Conservation (phyloP, 2,329 filamentous ascomycete genomes). For the Penicillium psychrosexuale region DNA sequence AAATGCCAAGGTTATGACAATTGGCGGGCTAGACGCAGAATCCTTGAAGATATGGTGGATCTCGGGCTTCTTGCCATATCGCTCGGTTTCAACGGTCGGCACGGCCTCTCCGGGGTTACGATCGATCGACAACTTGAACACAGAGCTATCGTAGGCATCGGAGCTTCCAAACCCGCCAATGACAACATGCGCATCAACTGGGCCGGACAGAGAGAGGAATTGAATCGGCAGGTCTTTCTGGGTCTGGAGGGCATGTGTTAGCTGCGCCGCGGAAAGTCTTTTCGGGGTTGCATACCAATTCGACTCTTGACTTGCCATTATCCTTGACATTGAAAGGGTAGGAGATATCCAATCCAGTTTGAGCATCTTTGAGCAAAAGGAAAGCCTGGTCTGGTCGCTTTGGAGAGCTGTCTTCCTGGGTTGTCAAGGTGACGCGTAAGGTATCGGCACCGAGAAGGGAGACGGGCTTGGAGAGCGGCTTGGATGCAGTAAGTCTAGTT, state of each 20-base stretch:
- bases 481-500: conserved; percentile 57
- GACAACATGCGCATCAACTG: conserved; percentile 75
- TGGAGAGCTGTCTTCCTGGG: conserved; percentile 71
- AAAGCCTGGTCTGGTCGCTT: conserved; percentile 94
- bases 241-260: conserved; percentile 53
- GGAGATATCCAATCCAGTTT: conserved; percentile 77
- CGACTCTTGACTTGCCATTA: conserved; percentile 78
- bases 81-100: conserved; percentile 64
- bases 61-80: conserved; percentile 79
- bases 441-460: conserved; percentile 66
- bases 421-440: conserved; percentile 77
- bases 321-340: conserved; percentile 83
- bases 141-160: conserved; percentile 62
- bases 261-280: conserved; percentile 16
- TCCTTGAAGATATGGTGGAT: conserved; percentile 88
- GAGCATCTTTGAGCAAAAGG: conserved; percentile 71
- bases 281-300: conserved; percentile 62
- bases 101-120: conserved; percentile 61
- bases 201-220: conserved; percentile 64
- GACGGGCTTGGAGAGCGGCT: conserved; percentile 62
- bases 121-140: conserved; percentile 70
- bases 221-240: conserved; percentile 86
- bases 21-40: conserved; percentile 76
- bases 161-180: conserved; percentile 82
- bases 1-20: conserved; percentile 76